These are phyloP conservation scores for Acanthamoeba triangularis DNA, from an alignment of 208 protist genomes.

Conservation along the genomic window DNA sequence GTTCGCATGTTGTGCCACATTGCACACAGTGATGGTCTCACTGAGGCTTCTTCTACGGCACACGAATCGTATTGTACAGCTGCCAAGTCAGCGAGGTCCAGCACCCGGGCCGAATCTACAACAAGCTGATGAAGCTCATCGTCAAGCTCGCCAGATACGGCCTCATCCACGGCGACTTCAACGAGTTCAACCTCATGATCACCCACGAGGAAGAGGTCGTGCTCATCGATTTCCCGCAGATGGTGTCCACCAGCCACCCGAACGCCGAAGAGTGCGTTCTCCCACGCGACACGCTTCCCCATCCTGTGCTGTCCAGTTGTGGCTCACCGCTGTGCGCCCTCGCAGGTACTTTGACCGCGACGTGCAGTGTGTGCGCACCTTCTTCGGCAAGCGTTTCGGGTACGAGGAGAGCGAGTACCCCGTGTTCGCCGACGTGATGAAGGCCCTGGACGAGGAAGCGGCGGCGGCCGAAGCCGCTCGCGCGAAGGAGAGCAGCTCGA, in stretches of 20 bases:
- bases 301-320: not conserved
- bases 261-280: conserved; percentile 95
- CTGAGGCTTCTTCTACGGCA: not conserved
- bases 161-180: conserved; percentile 99
- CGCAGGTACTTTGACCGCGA: conserved; percentile 97
- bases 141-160: conserved; percentile 96
- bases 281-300: not conserved
- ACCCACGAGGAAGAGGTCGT: conserved; percentile 95
- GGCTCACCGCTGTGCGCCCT: not conserved
- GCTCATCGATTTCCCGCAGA: conserved; percentile 99
- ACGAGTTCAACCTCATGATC: conserved; percentile 99
- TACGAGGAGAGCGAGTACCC: conserved; percentile 84
- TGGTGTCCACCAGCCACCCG: conserved; percentile 97
- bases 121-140: conserved; percentile 95
- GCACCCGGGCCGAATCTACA: conserved; percentile 95
- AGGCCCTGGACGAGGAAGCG: conserved; percentile 75
- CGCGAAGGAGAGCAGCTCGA: not conserved
- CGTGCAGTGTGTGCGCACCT: conserved; percentile 97
- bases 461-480: conserved; percentile 38
- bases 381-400: conserved; percentile 96
- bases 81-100: conserved; percentile 94
- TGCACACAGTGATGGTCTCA: too few species aligned
- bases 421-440: conserved; percentile 83
- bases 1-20: not conserved
- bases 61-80: conserved; percentile 9